Conservation (phyloP, 2,329 filamentous ascomycete species). For the Colletotrichum horii region DNA sequence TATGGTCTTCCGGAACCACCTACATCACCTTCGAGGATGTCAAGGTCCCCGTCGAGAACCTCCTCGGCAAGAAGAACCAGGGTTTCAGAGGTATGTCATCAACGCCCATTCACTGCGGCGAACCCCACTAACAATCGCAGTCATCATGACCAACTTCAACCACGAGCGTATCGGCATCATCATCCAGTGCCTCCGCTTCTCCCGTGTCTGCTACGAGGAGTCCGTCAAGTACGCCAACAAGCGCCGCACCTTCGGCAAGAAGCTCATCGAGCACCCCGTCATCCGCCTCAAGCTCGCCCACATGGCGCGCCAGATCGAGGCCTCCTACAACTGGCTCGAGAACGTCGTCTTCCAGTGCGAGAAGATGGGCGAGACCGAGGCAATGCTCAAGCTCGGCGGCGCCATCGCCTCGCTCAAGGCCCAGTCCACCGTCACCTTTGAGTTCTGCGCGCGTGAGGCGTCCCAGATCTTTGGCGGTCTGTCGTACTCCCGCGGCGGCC, state of each 20-base stretch:
- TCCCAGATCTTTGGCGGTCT: slow-evolving; percentile 97
- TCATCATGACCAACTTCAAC: slow-evolving; percentile 99
- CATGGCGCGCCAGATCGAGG: slow-evolving; percentile 98
- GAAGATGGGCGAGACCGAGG: slow-evolving; percentile 92
- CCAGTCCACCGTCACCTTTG: slow-evolving; percentile 91
- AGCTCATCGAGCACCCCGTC: slow-evolving; percentile 94
- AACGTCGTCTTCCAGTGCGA: slow-evolving; percentile 92
- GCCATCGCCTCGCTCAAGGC: slow-evolving; percentile 95
- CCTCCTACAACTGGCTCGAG: slow-evolving; percentile 96
- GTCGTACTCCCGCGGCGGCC: slow-evolving; percentile 89
- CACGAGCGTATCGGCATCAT: slow-evolving; percentile 99
- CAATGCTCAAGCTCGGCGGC: slow-evolving; percentile 93
- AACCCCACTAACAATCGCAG: slow-evolving; percentile 41
- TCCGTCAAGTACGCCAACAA: slow-evolving; percentile 97
- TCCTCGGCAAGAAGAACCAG: slow-evolving; percentile 97
- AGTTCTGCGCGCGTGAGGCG: slow-evolving; percentile 96
- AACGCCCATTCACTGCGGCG: background rate
- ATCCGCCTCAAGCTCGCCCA: slow-evolving; percentile 97
- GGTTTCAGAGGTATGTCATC: slow-evolving; percentile 77
- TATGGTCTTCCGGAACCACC: slow-evolving; percentile 93
- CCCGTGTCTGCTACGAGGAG: slow-evolving; percentile 96
- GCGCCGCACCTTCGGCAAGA: slow-evolving; percentile 94
- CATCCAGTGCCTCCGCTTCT: slow-evolving; percentile 95
- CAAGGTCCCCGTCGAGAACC: slow-evolving; percentile 98
- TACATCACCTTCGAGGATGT: slow-evolving; percentile 99